These are phyloP conservation scores for Colletotrichum simmondsii DNA, from an alignment of 2,329 filamentous ascomycete genomes.

Conservation along the genomic window DNA sequence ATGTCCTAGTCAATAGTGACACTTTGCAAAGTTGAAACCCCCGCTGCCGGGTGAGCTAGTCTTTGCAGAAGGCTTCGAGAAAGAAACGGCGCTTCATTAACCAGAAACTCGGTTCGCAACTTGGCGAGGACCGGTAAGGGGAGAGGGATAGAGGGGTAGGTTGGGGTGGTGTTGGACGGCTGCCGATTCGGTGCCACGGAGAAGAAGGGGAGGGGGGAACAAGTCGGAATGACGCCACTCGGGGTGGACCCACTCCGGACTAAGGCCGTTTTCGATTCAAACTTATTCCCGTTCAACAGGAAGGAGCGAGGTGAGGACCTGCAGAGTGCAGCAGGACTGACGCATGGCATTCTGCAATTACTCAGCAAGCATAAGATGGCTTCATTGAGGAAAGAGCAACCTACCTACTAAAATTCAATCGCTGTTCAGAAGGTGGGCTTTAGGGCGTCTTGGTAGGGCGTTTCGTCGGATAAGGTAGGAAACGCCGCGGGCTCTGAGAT, in stretches of 20 bases:
- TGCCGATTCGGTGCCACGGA: conserved; percentile 13
- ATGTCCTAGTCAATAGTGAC: neutral
- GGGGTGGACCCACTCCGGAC: neutral
- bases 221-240: conserved; percentile 28
- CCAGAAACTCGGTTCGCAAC: neutral
- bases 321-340: neutral
- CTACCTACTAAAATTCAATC: too few relatives aligned
- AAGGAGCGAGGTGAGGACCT: neutral
- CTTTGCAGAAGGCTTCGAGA: neutral
- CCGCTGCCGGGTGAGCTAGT: neutral
- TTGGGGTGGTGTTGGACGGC: neutral
- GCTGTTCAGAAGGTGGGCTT: neutral
- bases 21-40: neutral
- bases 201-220: neutral
- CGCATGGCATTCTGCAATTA: conserved; percentile 10
- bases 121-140: neutral
- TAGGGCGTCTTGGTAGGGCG: neutral
- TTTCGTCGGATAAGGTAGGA: neutral
- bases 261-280: neutral
- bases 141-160: neutral
- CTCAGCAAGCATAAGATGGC: conserved; percentile 15
- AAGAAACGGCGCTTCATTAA: neutral
- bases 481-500: neutral
- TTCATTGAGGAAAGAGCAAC: neutral
- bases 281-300: neutral